phyloP scores from a whole-genome alignment of 768 basidiomycete species.

The Hypholoma fasciculare region DNA sequence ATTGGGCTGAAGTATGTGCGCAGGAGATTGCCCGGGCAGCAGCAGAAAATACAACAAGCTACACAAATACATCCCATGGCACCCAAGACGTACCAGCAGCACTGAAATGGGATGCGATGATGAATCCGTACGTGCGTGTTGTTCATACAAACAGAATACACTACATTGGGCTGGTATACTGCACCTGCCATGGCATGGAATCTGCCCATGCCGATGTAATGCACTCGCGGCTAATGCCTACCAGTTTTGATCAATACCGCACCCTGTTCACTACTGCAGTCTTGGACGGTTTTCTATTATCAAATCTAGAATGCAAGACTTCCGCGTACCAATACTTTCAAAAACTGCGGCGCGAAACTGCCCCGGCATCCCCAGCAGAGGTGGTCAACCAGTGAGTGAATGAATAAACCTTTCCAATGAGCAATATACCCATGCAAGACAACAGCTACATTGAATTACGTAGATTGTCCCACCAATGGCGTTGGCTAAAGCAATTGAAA shows the following conservation, averaged over 20 bases:
- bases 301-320: slow-evolving; percentile 6
- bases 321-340: slow-evolving; percentile 10
- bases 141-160: background rate
- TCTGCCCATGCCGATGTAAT: background rate
- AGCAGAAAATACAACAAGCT: background rate
- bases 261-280: background rate
- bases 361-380: no score
- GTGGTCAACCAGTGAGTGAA: no score
- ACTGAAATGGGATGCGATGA: background rate
- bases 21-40: background rate
- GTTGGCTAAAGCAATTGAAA: slow-evolving; percentile 18
- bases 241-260: background rate
- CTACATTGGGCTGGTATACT: background rate
- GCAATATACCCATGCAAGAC: no score
- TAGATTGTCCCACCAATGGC: slow-evolving; percentile 14
- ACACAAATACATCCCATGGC: background rate
- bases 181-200: background rate
- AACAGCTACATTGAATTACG: slow-evolving; percentile 19
- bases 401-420: no score
- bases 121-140: background rate
- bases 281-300: background rate
- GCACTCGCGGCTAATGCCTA: background rate
- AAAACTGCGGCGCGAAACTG: no score
- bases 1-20: background rate
- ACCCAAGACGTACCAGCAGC: background rate